Evolutionary conservation across 2,329 filamentous ascomycete genomes (phyloP).

Genomic region (Blastomyces parvus): DNA sequence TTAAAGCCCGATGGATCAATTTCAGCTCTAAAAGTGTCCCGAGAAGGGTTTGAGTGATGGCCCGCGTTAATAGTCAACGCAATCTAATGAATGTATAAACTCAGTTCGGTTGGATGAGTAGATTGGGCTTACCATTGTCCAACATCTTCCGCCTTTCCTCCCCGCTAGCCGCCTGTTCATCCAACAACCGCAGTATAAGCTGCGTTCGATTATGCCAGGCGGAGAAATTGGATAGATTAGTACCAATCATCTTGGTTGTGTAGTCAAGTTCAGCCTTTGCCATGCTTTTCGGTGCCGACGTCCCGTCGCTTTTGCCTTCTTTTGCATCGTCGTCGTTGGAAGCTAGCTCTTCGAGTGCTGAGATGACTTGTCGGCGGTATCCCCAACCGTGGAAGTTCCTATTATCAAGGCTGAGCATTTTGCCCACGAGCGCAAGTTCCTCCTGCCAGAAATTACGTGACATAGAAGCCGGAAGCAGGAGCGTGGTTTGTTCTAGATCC

Average conservation of each 20-base stretch:
- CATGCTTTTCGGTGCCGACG: constrained; percentile 52
- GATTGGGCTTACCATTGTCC: constrained; percentile 50
- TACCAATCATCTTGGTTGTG: constrained; percentile 76
- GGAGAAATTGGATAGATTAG: constrained; percentile 89
- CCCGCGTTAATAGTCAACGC: background rate
- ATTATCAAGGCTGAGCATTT: constrained; percentile 78
- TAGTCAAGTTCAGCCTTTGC: constrained; percentile 76
- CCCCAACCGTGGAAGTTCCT: constrained; percentile 97
- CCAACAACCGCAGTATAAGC: constrained; percentile 65
- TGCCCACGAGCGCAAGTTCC: constrained; percentile 71
- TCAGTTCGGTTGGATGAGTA: background rate
- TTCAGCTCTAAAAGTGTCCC: constrained; percentile 52
- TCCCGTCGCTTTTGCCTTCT: constrained; percentile 3
- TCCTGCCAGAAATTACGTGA: constrained; percentile 68
- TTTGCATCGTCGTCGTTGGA: constrained; percentile 20
- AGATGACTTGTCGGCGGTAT: constrained; percentile 71
- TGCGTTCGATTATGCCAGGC: constrained; percentile 90
- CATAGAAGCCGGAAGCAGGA: constrained; percentile 46
- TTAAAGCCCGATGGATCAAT: constrained; percentile 66
- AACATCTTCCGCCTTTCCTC: constrained; percentile 58
- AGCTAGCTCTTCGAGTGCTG: constrained; percentile 55
- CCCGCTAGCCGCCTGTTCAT: constrained; percentile 58
- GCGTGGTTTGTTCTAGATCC: constrained; percentile 64
- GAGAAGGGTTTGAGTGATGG: background rate
- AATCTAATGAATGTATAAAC: background rate